Percentiles rank a stretch among this genome's conserved stretches.
Evolutionary conservation across 2,329 filamentous ascomycete genomes (phyloP).

Genomic region (Pseudocercospora cruenta): DNA sequence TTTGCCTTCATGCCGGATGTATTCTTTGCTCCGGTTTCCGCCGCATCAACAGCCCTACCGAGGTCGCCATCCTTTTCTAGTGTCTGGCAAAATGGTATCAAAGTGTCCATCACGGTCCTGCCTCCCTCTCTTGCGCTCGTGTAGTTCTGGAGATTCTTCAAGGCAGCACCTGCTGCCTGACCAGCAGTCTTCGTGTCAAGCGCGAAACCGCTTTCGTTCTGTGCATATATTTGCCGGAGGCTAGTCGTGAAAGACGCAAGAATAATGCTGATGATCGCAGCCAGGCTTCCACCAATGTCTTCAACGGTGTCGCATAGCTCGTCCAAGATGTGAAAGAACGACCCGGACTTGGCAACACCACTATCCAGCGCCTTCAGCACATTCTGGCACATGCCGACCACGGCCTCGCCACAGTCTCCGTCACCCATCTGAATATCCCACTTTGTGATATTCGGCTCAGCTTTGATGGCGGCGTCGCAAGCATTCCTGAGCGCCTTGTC

Average conservation of each 20-base stretch:
- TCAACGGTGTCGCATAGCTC: constrained; percentile 41
- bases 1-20: constrained; percentile 43
- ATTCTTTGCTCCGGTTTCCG: constrained; percentile 38
- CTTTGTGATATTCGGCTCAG: constrained; percentile 65
- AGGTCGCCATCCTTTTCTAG: constrained; percentile 34
- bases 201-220: constrained; percentile 26
- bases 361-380: constrained; percentile 38
- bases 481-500: constrained; percentile 47
- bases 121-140: constrained; percentile 41
- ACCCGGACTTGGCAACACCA: constrained; percentile 34
- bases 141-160: constrained; percentile 48
- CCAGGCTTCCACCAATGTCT: constrained; percentile 44
- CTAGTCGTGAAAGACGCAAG: constrained; percentile 45
- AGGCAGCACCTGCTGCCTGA: constrained; percentile 41
- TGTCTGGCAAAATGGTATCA: constrained; percentile 44
- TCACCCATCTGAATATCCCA: constrained; percentile 68
- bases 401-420: constrained; percentile 66
- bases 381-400: constrained; percentile 43
- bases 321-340: constrained; percentile 41
- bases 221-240: constrained; percentile 40
- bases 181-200: constrained; percentile 33
- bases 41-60: constrained; percentile 37
- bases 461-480: constrained; percentile 55
- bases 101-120: constrained; percentile 44
- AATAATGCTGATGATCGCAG: constrained; percentile 42